Conservation (phyloP, 2,329 filamentous ascomycete genomes). For the Trichoderma semiorbis region DNA sequence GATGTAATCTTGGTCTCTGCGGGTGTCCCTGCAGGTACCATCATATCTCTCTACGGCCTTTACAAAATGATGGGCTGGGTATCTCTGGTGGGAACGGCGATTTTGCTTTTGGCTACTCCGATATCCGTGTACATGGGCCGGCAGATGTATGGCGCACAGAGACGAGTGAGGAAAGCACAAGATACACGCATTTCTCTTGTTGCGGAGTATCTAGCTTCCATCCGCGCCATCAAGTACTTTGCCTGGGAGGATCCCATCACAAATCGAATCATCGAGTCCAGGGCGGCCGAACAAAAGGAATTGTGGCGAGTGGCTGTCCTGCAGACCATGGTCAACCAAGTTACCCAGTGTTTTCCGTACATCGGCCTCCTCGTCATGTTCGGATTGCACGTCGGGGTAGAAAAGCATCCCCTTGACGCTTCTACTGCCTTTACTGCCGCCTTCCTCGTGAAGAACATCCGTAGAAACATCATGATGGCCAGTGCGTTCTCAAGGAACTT, state of each 20-base stretch:
- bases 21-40: slow-evolving; percentile 46
- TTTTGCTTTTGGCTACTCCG: slow-evolving; percentile 47
- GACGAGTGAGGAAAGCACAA: slow-evolving; percentile 52
- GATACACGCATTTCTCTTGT: slow-evolving; percentile 56
- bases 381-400: slow-evolving; percentile 47
- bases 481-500: slow-evolving; percentile 40
- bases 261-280: slow-evolving; percentile 48
- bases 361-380: slow-evolving; percentile 54
- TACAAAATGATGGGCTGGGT: slow-evolving; percentile 56
- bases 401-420: slow-evolving; percentile 47
- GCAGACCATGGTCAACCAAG: slow-evolving; percentile 44
- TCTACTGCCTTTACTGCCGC: slow-evolving; percentile 58
- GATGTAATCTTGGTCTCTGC: slow-evolving; percentile 48
- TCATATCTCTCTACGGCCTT: slow-evolving; percentile 48
- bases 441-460: slow-evolving; percentile 50
- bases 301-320: slow-evolving; percentile 53
- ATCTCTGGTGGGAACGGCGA: slow-evolving; percentile 49
- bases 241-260: slow-evolving; percentile 55
- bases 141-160: slow-evolving; percentile 48
- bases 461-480: slow-evolving; percentile 50
- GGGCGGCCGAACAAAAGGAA: slow-evolving; percentile 49
- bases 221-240: slow-evolving; percentile 59
- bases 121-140: slow-evolving; percentile 48
- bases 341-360: slow-evolving; percentile 51
- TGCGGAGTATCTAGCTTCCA: slow-evolving; percentile 55